Evolutionary conservation across 495 filamentous ascomycete genomes (phyloP), one percentile per base, ranked within the genome.

Genomic region (Geoglossum glabrum): DNA sequence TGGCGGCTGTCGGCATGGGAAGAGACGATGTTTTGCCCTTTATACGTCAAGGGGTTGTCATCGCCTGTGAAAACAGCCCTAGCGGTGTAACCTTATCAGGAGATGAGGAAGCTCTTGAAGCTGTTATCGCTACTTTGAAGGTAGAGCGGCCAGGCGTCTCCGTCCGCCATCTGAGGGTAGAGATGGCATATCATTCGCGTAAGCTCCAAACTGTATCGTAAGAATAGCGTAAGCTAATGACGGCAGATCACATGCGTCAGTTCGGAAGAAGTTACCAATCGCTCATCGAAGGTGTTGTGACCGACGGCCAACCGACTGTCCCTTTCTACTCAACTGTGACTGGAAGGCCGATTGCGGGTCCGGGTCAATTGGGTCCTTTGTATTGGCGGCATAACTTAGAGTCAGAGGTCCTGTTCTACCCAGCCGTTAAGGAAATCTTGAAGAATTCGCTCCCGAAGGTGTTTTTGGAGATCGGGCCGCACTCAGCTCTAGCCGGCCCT

Each of bases 61-160:
- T 80, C 15, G 77, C 75, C 3, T 80, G 77, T 59, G 65, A 69
- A 49, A 81, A 79, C 62, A 74, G 71, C 40, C 72, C 72, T 0
- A 64, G 61, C 0, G 77, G 71, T 49, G 69, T 69, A 0, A 80
- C 78, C 0, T 61, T 79, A 0, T 74, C 76, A 9, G 77, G 77
- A 21, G 70, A 73, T 13, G 52, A 66, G 6, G 52, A 34, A 34
- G 31, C 17, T 13, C 11, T 40, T 40, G 36, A 15, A 13, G 17
- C 10, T 40, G 36, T 15, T 8, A 15, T 15, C 17, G 36, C 36
- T 13, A 40, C 5, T 5, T 11, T 34, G 31, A 34, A 34, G 31
- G 31, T 5, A 5, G 31, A 34, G 31, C 11, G 5, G 11, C 31
- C 31, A 5, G 31, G 11, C 11, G 31, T 34, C 54, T 21, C 55